Evolutionary conservation across 2,329 filamentous ascomycete genomes (phyloP), one percentile per base, ranked within the genome.

Genomic region (Colletotrichum tamarilloi): DNA sequence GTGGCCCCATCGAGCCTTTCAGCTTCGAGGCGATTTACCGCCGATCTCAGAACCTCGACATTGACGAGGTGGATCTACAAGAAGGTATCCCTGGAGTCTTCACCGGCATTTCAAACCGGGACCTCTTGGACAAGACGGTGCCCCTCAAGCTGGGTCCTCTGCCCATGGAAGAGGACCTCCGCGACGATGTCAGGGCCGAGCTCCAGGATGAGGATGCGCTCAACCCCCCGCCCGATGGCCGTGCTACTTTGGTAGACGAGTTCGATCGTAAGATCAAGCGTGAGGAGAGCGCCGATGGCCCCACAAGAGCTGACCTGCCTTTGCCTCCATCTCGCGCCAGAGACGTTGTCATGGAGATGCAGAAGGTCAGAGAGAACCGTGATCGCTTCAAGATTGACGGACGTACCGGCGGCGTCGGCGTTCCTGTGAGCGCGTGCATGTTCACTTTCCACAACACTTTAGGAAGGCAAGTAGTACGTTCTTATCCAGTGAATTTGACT

Each of bases 361-460:
- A 97, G 79, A 97, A 96, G 80, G 91, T 98, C 11, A 94, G 95
- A 76, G 97, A 99, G 82, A 94, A 97, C 79, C 92, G 97, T 26
- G 96, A 98, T 79, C 90, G 96, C 22, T 97, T 98, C 81, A 93
- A 91, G 80, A 96, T 98, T 70, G 94, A 97, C 73, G 91, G 92
- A 24, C 91, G 93, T 42, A 96, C 94, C 14, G 94, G 95, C 19
- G 96, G 95, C 9, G 89, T 95, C 63, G 95, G 95, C 16, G 91
- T 95, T 67, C 92, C 92, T 30, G 88, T 98, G 73, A 97, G 95
- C 78, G 92, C 97, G 28, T 97, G 94, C 86, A 98, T 98, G 94
- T 98, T 97, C 81, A 99, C 97, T 0, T 98, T 98, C 80, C 97
- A 99, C 86, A 99, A 99, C 82, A 97, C 94, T 0, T 92, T 95